Percentiles rank a stretch among this genome's conserved stretches.
phyloP scores from a whole-genome alignment of 139 green algal species.

The Limnomonas spitsbergensis region DNA sequence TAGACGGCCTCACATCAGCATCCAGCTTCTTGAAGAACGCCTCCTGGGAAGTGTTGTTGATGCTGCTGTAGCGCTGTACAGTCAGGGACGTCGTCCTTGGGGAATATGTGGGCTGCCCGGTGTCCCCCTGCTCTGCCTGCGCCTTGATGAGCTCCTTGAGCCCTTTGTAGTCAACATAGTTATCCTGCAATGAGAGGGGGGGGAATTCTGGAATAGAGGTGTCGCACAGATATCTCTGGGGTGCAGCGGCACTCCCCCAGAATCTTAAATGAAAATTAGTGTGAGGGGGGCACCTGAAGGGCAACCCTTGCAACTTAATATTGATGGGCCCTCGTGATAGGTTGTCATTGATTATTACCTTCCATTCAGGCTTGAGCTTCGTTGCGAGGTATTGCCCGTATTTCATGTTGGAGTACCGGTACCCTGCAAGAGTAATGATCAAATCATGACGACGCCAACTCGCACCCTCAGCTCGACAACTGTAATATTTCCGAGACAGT shows the following conservation, averaged over 20 bases:
- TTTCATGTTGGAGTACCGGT: conserved; percentile 71
- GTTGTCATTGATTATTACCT: neutral
- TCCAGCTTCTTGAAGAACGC: conserved; percentile 78
- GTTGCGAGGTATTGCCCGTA: conserved; percentile 72
- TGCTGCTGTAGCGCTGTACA: conserved; percentile 50
- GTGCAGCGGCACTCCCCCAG: too few species aligned
- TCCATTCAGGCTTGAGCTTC: conserved; percentile 21
- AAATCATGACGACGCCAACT: too few species aligned
- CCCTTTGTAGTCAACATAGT: conserved; percentile 75
- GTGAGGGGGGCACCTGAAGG: too few species aligned
- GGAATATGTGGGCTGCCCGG: conserved; percentile 48
- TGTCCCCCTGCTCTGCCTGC: conserved; percentile 23
- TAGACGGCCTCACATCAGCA: conserved; percentile 67
- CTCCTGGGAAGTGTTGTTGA: conserved; percentile 56
- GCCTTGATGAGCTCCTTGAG: conserved; percentile 89
- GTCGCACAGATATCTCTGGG: too few species aligned
- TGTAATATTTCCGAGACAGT: too few species aligned
- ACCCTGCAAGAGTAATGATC: too few species aligned
- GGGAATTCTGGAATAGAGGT: too few species aligned
- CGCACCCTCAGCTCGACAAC: too few species aligned
- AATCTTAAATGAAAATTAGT: too few species aligned
- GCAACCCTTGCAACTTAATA: too few species aligned
- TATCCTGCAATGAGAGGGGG: too few species aligned
- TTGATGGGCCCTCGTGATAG: too few species aligned
- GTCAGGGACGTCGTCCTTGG: conserved; percentile 79